These are phyloP conservation scores for Artemisia annua DNA, from an alignment of 129 eudicot genomes.

Conservation along the genomic window DNA sequence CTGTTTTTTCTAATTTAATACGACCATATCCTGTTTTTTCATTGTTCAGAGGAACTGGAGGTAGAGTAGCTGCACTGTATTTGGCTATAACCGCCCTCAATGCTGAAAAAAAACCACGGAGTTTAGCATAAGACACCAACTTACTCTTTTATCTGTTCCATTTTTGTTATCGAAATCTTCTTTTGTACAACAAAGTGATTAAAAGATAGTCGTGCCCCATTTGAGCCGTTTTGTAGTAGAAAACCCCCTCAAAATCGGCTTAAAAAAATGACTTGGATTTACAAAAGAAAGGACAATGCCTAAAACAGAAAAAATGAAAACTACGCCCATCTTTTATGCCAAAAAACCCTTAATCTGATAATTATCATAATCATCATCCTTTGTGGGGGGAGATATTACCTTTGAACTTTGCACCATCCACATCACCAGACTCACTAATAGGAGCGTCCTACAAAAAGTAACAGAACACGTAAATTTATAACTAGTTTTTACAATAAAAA, in stretches of 20 bases:
- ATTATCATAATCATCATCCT: not conserved
- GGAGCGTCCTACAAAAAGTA: slow-evolving; percentile 83
- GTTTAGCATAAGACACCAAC: too few relatives aligned
- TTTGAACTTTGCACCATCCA: slow-evolving; percentile 73
- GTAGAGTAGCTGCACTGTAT: slow-evolving; percentile 51
- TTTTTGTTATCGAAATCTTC: too few relatives aligned
- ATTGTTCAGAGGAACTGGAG: slow-evolving; percentile 61
- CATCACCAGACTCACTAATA: slow-evolving; percentile 87
- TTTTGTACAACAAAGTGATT: too few relatives aligned
- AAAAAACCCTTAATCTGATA: not conserved
- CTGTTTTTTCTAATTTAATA: slow-evolving; percentile 49
- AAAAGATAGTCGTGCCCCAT: too few relatives aligned
- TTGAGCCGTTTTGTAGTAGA: too few relatives aligned
- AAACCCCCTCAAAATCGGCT: too few relatives aligned
- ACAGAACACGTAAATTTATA: not conserved
- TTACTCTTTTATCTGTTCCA: too few relatives aligned
- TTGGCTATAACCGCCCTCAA: slow-evolving; percentile 61
- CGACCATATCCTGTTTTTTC: slow-evolving; percentile 71
- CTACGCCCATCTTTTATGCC: too few relatives aligned
- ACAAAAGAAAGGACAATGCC: too few relatives aligned
- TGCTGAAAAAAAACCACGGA: slow-evolving; percentile 40
- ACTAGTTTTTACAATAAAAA: not conserved
- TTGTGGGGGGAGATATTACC: slow-evolving; percentile 40
- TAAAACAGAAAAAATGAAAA: too few relatives aligned
- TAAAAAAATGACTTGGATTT: too few relatives aligned